Percentiles rank a stretch among this genome's conserved stretches.
Evolutionary conservation across 441 rosid species (phyloP).

Genomic region (Daphne laureola): DNA sequence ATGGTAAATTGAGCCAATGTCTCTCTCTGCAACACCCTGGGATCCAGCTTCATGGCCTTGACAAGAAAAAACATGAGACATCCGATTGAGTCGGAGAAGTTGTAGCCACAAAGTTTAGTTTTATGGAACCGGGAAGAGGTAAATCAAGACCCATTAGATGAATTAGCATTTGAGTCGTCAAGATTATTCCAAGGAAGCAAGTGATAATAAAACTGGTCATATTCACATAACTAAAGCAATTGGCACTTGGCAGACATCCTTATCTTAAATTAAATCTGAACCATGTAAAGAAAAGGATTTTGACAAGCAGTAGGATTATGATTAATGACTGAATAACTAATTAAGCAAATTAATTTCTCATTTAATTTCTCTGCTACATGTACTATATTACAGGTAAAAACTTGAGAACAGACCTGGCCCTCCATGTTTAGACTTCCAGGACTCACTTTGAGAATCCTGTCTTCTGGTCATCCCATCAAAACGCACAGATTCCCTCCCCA

Average conservation of each 20-base stretch:
- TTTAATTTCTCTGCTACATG: too few relatives aligned
- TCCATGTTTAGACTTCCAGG: constrained; percentile 28
- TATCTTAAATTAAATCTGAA: too few relatives aligned
- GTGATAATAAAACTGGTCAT: constrained; percentile 9
- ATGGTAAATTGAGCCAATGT: constrained; percentile 36
- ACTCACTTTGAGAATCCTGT: constrained; percentile 28
- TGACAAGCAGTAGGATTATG: too few relatives aligned
- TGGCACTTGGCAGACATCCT: too few relatives aligned
- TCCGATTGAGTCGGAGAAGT: not conserved
- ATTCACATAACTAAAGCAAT: not conserved
- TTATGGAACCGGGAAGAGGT: too few relatives aligned
- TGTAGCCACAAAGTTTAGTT: too few relatives aligned
- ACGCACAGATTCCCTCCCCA: constrained; percentile 48
- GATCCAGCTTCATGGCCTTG: constrained; percentile 26
- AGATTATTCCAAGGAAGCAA: too few relatives aligned
- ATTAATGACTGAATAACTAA: too few relatives aligned
- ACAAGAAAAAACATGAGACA: constrained; percentile 20
- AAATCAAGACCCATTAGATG: too few relatives aligned
- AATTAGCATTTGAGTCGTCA: too few relatives aligned
- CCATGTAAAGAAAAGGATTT: too few relatives aligned
- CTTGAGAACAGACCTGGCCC: constrained; percentile 19
- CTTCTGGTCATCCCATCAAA: constrained; percentile 29
- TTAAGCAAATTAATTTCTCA: too few relatives aligned
- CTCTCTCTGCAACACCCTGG: constrained; percentile 22
- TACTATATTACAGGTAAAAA: not conserved